A percentile compares a stretch with the other conserved stretches of the same genome.
These are phyloP conservation scores for Backusella macrospora DNA, from an alignment of 192 early-diverging fungal species.

Conservation along the genomic window DNA sequence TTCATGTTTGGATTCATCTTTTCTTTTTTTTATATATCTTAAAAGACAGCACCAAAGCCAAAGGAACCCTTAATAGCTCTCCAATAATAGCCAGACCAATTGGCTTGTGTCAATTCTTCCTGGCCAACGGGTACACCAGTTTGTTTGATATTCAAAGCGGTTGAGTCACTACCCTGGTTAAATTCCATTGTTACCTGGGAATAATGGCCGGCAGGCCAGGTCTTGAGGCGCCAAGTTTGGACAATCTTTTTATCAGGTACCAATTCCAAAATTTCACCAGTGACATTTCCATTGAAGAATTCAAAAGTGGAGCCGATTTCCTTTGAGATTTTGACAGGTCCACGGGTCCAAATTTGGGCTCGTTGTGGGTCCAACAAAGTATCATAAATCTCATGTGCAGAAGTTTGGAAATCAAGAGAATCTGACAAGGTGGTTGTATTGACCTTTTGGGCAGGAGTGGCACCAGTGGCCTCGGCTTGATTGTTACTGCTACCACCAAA, in stretches of 20 bases:
- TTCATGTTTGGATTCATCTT: not conserved
- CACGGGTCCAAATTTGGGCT: slow-evolving; percentile 83
- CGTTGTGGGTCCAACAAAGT: slow-evolving; percentile 74
- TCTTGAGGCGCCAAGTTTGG: slow-evolving; percentile 82
- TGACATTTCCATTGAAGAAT: slow-evolving; percentile 88
- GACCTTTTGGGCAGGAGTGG: slow-evolving; percentile 38
- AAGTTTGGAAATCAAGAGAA: slow-evolving; percentile 82
- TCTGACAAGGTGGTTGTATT: slow-evolving; percentile 74
- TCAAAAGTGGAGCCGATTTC: slow-evolving; percentile 63
- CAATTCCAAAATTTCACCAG: slow-evolving; percentile 77
- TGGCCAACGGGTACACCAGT: slow-evolving; percentile 86
- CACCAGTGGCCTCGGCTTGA: slow-evolving; percentile 9
- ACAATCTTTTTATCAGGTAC: slow-evolving; percentile 78
- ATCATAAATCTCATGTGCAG: slow-evolving; percentile 79
- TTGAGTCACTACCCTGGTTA: slow-evolving; percentile 69
- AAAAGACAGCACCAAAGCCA: slow-evolving; percentile 53
- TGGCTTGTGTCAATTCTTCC: slow-evolving; percentile 76
- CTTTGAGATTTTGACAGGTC: slow-evolving; percentile 43
- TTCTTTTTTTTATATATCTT: slow-evolving; percentile 9
- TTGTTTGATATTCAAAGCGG: slow-evolving; percentile 75
- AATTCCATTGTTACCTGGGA: slow-evolving; percentile 81
- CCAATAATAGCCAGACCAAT: slow-evolving; percentile 96
- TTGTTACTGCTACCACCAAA: not conserved
- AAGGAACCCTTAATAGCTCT: slow-evolving; percentile 89
- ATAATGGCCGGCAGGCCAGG: slow-evolving; percentile 85